Percentiles rank a stretch among this genome's conserved stretches.
Evolutionary conservation across 768 basidiomycete species (phyloP).

Genomic region (Xerocomellus chrysenteron): DNA sequence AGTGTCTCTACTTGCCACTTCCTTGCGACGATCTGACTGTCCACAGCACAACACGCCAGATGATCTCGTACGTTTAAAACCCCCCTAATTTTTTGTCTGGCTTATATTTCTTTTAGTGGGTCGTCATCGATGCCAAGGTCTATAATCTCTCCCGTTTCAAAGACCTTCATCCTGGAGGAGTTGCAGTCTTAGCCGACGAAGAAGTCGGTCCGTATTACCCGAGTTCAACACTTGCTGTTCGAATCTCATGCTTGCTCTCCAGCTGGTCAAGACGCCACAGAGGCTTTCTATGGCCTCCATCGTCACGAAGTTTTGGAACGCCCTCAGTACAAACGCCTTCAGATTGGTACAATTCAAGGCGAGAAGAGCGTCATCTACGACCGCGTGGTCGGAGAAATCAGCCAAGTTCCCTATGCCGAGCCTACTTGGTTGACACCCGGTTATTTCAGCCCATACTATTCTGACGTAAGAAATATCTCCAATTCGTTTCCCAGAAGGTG

Average conservation of each 20-base stretch:
- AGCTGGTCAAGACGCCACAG: conserved; percentile 88
- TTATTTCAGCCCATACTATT: conserved; percentile 72
- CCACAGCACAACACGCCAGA: conserved; percentile 70
- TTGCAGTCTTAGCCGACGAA: conserved; percentile 69
- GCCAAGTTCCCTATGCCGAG: conserved; percentile 84
- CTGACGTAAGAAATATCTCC: conserved; percentile 43
- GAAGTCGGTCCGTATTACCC: conserved; percentile 61
- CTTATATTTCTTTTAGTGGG: conserved; percentile 51
- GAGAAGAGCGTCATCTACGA: conserved; percentile 53
- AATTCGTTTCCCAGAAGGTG: background rate
- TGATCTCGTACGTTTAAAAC: conserved; percentile 56
- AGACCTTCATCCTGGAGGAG: conserved; percentile 81
- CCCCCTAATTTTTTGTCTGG: background rate
- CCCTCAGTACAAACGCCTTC: conserved; percentile 71
- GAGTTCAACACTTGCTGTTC: background rate
- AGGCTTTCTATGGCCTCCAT: conserved; percentile 87
- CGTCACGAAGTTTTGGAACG: conserved; percentile 77
- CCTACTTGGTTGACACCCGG: conserved; percentile 76
- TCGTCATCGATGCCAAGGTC: conserved; percentile 81
- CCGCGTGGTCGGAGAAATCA: conserved; percentile 56
- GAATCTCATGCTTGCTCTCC: background rate
- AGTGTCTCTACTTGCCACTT: conserved; percentile 5
- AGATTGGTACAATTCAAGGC: conserved; percentile 71
- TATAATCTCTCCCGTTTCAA: conserved; percentile 82
- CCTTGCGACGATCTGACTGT: background rate